phyloP scores from a whole-genome alignment of 331 rosid species.

The Saraca asoca region DNA sequence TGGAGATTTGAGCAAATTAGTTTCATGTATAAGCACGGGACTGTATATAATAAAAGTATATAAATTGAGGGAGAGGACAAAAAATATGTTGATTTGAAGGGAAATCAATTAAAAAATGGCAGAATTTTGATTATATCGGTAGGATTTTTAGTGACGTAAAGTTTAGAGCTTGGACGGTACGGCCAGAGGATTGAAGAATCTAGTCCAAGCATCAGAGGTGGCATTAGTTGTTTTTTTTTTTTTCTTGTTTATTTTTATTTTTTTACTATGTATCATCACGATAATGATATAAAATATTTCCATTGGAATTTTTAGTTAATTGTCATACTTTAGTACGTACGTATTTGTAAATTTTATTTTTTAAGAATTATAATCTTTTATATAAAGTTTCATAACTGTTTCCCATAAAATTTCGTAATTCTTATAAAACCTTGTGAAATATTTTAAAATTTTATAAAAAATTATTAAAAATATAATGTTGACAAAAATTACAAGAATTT shows the following conservation, averaged over 20 bases:
- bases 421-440: too few relatives aligned
- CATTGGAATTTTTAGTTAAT: too few relatives aligned
- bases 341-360: constrained; percentile 11
- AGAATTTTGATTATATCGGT: constrained; percentile 4
- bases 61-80: background rate
- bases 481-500: too few relatives aligned
- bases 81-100: constrained; percentile 7
- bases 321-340: background rate
- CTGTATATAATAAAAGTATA: constrained; percentile 31
- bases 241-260: constrained; percentile 3
- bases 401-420: too few relatives aligned
- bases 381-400: too few relatives aligned
- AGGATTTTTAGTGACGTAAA: constrained; percentile 2
- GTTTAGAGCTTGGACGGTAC: background rate
- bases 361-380: too few relatives aligned
- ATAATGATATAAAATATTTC: too few relatives aligned
- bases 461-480: too few relatives aligned
- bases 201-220: background rate
- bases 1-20: background rate
- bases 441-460: too few relatives aligned
- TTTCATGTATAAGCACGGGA: background rate
- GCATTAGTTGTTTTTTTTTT: constrained; percentile 14
- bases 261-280: background rate
- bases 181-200: constrained; percentile 37
- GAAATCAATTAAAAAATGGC: constrained; percentile 2